A percentile compares a stretch with the other conserved stretches of the same genome.
phyloP scores from a whole-genome alignment of 345 rosid species.

The Ceriops tagal region DNA sequence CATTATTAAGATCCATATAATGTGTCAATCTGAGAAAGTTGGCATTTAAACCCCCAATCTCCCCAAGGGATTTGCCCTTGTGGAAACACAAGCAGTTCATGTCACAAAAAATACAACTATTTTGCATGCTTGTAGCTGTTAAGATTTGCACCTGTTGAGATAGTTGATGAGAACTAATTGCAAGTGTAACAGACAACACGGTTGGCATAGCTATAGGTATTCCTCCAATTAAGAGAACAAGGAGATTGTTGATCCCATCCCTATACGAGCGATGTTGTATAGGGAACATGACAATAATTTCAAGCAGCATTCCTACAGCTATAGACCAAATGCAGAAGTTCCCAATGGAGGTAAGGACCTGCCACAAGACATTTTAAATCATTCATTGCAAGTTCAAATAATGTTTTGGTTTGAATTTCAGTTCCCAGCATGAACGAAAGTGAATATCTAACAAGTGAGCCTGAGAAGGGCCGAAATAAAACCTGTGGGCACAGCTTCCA shows the following conservation, averaged over 20 bases:
- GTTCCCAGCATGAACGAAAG: neutral
- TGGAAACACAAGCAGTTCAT: too few relatives aligned
- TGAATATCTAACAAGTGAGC: neutral
- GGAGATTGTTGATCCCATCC: conserved; percentile 92
- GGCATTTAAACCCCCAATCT: too few relatives aligned
- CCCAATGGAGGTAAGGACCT: conserved; percentile 94
- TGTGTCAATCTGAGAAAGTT: too few relatives aligned
- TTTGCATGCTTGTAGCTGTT: neutral
- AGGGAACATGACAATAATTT: conserved; percentile 94
- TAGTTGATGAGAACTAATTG: conserved; percentile 90
- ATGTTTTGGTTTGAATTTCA: neutral
- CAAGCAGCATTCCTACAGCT: conserved; percentile 87
- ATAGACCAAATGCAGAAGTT: conserved; percentile 99
- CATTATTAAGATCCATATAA: too few relatives aligned
- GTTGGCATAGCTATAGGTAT: conserved; percentile 99
- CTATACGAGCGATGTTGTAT: conserved; percentile 77
- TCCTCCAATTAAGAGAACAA: conserved; percentile 94
- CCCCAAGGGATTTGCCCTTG: too few relatives aligned
- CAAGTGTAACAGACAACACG: conserved; percentile 89
- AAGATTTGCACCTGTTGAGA: conserved; percentile 72
- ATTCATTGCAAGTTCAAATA: conserved; percentile 9
- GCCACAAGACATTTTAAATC: conserved; percentile 15
- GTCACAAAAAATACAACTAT: neutral
- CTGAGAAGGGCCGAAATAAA: neutral
- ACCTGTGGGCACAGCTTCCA: too few relatives aligned